These are phyloP conservation scores for Metschnikowia noctiluminum DNA, from an alignment of 805 yeast species.

Conservation along the genomic window DNA sequence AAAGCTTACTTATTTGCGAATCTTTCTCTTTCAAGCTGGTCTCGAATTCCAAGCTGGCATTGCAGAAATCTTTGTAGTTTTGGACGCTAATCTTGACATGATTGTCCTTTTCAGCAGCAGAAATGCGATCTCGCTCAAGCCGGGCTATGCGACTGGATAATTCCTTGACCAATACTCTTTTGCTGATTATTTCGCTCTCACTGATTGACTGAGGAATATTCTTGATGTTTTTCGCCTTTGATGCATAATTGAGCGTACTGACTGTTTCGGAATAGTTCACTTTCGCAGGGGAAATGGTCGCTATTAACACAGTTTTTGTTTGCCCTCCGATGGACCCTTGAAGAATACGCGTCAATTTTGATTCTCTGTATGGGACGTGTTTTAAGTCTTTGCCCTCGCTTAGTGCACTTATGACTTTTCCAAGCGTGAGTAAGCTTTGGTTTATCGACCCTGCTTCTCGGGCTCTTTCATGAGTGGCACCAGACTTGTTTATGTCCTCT, in stretches of 20 bases:
- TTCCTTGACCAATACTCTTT: constrained; percentile 51
- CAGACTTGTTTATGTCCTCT: constrained; percentile 83
- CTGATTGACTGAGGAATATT: constrained; percentile 53
- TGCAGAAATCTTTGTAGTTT: constrained; percentile 39
- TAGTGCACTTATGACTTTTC: constrained; percentile 74
- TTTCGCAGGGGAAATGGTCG: constrained; percentile 82
- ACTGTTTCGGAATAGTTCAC: constrained; percentile 76
- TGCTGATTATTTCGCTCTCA: constrained; percentile 43
- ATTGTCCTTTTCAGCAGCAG: constrained; percentile 55
- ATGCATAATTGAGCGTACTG: constrained; percentile 84
- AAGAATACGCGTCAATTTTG: constrained; percentile 68
- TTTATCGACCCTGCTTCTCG: constrained; percentile 93
- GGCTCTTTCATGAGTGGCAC: constrained; percentile 82
- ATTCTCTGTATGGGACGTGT: constrained; percentile 85
- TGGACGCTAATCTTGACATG: constrained; percentile 63
- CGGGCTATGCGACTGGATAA: constrained; percentile 52
- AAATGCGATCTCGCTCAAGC: constrained; percentile 56
- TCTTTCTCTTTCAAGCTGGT: constrained; percentile 11
- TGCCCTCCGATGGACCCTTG: constrained; percentile 86
- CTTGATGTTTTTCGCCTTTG: constrained; percentile 77
- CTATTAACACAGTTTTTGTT: constrained; percentile 82
- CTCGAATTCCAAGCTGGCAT: constrained; percentile 11
- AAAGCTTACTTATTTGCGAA: constrained; percentile 6
- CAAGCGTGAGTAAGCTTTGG: constrained; percentile 81
- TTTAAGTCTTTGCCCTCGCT: constrained; percentile 30